Percentiles rank a stretch among this genome's conserved stretches.
Conservation (phyloP, 257 asterid genomes). For the Solanum dulcamara region DNA sequence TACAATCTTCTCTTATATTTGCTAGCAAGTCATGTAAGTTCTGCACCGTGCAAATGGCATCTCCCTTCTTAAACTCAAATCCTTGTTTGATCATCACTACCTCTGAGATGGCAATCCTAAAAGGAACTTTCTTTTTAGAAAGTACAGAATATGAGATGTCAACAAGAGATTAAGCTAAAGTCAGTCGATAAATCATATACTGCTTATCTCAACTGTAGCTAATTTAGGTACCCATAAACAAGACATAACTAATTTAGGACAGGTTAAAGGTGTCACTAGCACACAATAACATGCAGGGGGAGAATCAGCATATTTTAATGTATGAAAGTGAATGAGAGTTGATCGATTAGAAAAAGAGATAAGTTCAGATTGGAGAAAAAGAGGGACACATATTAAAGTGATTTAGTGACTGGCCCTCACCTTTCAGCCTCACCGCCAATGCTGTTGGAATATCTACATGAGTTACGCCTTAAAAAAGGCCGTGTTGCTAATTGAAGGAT, state of each 20-base stretch:
- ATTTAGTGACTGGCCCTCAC: background rate
- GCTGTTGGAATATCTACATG: background rate
- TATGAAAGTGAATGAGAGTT: background rate
- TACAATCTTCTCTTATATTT: slow-evolving; percentile 69
- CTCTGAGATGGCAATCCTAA: background rate
- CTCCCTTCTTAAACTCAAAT: background rate
- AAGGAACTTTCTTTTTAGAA: background rate
- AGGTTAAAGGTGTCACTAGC: background rate
- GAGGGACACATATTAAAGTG: background rate
- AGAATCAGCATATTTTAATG: background rate
- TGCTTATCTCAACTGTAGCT: background rate
- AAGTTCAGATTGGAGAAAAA: background rate
- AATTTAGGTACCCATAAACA: background rate
- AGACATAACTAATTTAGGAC: background rate
- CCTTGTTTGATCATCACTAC: background rate
- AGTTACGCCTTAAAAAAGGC: background rate
- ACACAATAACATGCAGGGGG: background rate
- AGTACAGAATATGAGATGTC: background rate
- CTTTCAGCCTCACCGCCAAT: background rate
- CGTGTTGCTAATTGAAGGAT: background rate
- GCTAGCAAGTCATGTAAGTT: slow-evolving; percentile 79
- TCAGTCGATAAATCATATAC: background rate
- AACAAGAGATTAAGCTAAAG: background rate
- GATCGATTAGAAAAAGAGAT: background rate
- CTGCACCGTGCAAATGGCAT: background rate